Conservation (phyloP, 1,284 basidiomycete genomes). For the Mycena citricolor region DNA sequence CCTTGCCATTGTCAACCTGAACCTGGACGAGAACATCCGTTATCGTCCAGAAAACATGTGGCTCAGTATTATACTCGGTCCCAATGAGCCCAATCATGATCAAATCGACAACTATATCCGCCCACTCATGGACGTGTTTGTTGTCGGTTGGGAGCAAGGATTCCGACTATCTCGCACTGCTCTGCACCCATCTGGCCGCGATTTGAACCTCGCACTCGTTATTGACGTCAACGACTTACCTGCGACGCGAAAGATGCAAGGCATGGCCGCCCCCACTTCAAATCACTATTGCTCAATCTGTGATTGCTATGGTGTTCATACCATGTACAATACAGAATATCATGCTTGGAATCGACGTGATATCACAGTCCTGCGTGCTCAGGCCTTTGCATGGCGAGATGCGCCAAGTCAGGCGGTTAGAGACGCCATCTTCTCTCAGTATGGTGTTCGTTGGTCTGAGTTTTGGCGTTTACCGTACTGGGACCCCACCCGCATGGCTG, state of each 20-base stretch:
- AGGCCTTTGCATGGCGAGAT: conserved; percentile 30
- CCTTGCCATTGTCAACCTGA: conserved; percentile 27
- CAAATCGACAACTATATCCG: conserved; percentile 22
- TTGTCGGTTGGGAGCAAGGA: conserved; percentile 22
- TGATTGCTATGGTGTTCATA: conserved; percentile 19
- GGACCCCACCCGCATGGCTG: conserved; percentile 34
- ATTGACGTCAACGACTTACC: conserved; percentile 29
- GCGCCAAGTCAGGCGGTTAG: conserved; percentile 24
- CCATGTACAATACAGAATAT: conserved; percentile 17
- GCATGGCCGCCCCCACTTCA: conserved; percentile 21
- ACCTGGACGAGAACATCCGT: conserved; percentile 24
- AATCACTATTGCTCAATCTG: conserved; percentile 32
- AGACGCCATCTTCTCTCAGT: conserved; percentile 23
- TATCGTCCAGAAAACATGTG: conserved; percentile 29
- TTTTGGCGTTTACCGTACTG: conserved; percentile 38
- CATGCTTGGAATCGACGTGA: conserved; percentile 14
- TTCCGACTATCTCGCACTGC: conserved; percentile 20
- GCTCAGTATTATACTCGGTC: conserved; percentile 28
- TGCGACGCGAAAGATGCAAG: conserved; percentile 26
- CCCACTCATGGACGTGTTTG: conserved; percentile 26
- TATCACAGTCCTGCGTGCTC: conserved; percentile 9
- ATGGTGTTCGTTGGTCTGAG: conserved; percentile 36
- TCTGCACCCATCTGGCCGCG: conserved; percentile 3
- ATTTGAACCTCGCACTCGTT: conserved; percentile 20
- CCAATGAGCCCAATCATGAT: conserved; percentile 18